Conservation (phyloP, 1,284 basidiomycete species). For the Xerocomus nothofagi region DNA sequence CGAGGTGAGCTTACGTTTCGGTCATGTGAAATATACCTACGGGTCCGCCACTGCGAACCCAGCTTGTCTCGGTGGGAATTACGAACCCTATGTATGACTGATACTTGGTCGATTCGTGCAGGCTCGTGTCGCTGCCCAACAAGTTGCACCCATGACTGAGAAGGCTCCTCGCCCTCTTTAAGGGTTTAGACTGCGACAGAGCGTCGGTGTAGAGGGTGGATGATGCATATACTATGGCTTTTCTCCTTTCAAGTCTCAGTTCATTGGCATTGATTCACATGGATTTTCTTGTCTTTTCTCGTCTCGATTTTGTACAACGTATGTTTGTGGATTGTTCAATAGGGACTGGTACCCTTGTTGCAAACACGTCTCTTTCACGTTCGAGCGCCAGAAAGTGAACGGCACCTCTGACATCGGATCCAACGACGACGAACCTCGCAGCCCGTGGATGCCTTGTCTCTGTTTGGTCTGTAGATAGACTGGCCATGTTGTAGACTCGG, state of each 20-base stretch:
- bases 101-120: conserved; percentile 11
- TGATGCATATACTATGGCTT: conserved; percentile 8
- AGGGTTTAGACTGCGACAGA: neutral
- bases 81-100: conserved; percentile 8
- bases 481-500: conserved; percentile 9
- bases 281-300: conserved; percentile 19
- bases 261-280: conserved; percentile 26
- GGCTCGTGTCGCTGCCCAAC: conserved; percentile 22
- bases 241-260: conserved; percentile 10
- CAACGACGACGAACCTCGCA: neutral
- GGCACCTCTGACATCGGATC: neutral
- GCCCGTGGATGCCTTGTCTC: neutral
- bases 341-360: conserved; percentile 29
- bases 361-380: neutral
- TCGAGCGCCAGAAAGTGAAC: neutral
- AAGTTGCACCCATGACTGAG: conserved; percentile 30
- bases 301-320: conserved; percentile 12
- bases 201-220: conserved; percentile 2
- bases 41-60: conserved; percentile 10
- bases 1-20: conserved; percentile 49
- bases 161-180: conserved; percentile 30
- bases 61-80: neutral
- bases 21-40: conserved; percentile 5
- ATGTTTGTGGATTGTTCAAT: conserved; percentile 24
- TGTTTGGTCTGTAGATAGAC: conserved; percentile 10